Percentiles rank a stretch among this genome's conserved stretches.
Conservation (phyloP, 2,329 filamentous ascomycete species). For the Cladorrhinum sp. region DNA sequence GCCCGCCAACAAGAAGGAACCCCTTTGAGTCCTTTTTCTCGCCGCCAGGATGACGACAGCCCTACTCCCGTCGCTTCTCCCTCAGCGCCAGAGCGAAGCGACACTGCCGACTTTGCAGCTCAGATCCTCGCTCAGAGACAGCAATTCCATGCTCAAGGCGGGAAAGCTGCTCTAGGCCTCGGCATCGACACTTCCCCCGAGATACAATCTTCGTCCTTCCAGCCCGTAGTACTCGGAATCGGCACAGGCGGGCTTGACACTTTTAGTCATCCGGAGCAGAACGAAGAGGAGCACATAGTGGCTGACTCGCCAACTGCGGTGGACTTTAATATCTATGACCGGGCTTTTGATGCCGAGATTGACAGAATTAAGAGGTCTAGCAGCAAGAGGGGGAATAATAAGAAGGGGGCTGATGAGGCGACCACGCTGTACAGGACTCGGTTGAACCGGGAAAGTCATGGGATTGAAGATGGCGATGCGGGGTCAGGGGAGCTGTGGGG, state of each 20-base stretch:
- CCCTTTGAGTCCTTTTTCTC: background rate
- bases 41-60: background rate
- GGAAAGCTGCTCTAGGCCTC: conserved; percentile 10
- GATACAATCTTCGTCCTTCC: conserved; percentile 54
- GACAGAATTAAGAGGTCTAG: conserved; percentile 58
- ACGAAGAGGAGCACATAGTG: conserved; percentile 47
- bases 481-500: background rate
- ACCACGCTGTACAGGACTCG: background rate
- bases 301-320: conserved; percentile 82
- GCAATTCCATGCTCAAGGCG: conserved; percentile 35
- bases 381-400: conserved; percentile 25
- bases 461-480: background rate
- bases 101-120: conserved; percentile 48
- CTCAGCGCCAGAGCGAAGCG: conserved; percentile 26
- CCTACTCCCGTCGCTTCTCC: background rate
- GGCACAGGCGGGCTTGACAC: conserved; percentile 60
- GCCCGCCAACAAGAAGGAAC: conserved; percentile 2
- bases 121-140: conserved; percentile 47
- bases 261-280: conserved; percentile 39
- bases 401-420: background rate
- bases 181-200: background rate
- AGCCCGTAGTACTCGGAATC: conserved; percentile 56
- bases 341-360: conserved; percentile 80
- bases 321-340: conserved; percentile 85
- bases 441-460: conserved; percentile 36